Percentiles rank a stretch among this genome's conserved stretches.
These are phyloP conservation scores for Diplogelasinospora grovesii DNA, from an alignment of 495 filamentous ascomycete species.

Conservation along the genomic window DNA sequence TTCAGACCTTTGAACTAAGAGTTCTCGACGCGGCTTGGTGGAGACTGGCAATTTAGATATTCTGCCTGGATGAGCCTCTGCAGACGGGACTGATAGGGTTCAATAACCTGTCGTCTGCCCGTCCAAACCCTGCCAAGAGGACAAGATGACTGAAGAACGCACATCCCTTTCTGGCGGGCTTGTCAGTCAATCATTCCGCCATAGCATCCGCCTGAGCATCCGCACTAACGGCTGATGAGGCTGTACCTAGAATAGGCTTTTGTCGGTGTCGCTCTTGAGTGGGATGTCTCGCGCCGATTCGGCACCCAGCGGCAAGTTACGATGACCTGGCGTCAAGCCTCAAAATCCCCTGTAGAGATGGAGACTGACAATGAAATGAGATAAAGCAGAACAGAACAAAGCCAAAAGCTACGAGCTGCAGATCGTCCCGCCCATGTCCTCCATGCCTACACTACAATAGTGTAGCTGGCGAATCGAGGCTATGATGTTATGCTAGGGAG, in stretches of 20 bases:
- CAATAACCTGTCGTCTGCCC: slow-evolving; percentile 13
- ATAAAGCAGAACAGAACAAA: too few species aligned
- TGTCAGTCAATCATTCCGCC: slow-evolving; percentile 17
- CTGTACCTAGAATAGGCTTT: slow-evolving; percentile 19
- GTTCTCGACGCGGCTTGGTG: slow-evolving; percentile 14
- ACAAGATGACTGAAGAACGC: slow-evolving; percentile 10
- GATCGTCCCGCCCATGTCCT: too few species aligned
- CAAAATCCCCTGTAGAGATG: too few species aligned
- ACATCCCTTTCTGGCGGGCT: slow-evolving; percentile 11
- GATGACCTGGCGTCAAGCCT: too few species aligned
- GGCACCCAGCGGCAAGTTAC: too few species aligned
- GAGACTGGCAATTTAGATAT: slow-evolving; percentile 21
- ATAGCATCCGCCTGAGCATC: slow-evolving; percentile 15
- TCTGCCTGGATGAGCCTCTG: slow-evolving; percentile 14
- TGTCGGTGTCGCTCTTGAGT: slow-evolving; percentile 14
- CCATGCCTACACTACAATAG: too few species aligned
- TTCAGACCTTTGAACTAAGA: neutral
- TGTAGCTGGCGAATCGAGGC: too few species aligned
- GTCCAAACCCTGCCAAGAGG: slow-evolving; percentile 11
- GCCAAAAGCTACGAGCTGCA: too few species aligned
- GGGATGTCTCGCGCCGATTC: slow-evolving; percentile 17
- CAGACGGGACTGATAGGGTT: slow-evolving; percentile 8
- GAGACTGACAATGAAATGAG: too few species aligned
- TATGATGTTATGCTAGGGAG: too few species aligned
- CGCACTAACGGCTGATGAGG: slow-evolving; percentile 18